These are phyloP conservation scores for Fistulina hepatica DNA, from an alignment of 1,284 basidiomycete genomes.

Conservation along the genomic window DNA sequence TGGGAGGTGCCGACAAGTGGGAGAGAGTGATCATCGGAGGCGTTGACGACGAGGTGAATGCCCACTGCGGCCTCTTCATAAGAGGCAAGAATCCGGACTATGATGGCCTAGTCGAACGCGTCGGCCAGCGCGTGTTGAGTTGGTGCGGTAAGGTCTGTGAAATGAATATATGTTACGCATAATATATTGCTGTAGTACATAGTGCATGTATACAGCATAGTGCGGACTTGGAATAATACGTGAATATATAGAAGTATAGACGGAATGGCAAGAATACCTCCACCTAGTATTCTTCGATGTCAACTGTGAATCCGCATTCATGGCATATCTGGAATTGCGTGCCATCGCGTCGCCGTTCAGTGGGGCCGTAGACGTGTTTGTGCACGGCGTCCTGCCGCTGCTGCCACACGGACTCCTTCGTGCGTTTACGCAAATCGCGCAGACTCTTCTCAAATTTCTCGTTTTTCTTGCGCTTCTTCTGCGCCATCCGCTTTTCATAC, in stretches of 20 bases:
- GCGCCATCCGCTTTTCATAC: constrained; percentile 67
- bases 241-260: too few species aligned
- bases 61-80: constrained; percentile 46
- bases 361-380: constrained; percentile 74
- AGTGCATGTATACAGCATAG: too few species aligned
- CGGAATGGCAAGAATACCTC: too few species aligned
- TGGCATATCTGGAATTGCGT: too few species aligned
- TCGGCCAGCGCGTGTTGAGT: constrained; percentile 30
- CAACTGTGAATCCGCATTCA: too few species aligned
- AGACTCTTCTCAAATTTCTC: constrained; percentile 88
- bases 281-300: too few species aligned
- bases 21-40: constrained; percentile 36
- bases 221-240: too few species aligned
- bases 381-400: constrained; percentile 79
- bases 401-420: constrained; percentile 86
- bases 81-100: constrained; percentile 38
- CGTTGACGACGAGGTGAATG: constrained; percentile 41
- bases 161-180: too few species aligned
- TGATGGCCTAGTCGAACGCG: constrained; percentile 33
- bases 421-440: constrained; percentile 71
- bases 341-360: too few species aligned
- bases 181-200: too few species aligned
- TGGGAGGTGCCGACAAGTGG: constrained; percentile 38
- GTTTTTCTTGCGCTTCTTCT: constrained; percentile 87
- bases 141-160: constrained; percentile 27